A percentile compares a stretch with the other conserved stretches of the same genome.
Evolutionary conservation across 192 early-diverging fungal genomes (phyloP).

Genomic region (Coemansia sp.): DNA sequence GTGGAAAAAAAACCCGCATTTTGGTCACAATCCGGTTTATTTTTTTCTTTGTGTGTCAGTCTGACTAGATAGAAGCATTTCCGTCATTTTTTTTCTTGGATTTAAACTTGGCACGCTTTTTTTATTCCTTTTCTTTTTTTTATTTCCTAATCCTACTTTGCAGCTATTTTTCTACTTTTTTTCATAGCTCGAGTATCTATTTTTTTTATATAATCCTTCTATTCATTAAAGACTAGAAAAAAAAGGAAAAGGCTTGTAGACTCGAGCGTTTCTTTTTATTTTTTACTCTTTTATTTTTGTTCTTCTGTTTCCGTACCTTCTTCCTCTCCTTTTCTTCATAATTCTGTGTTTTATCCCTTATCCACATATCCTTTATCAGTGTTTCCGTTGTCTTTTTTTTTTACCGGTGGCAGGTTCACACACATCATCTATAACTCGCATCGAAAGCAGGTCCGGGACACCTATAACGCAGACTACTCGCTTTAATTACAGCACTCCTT

Average conservation of each 20-base stretch:
- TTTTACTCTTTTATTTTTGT: background rate
- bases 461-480: no score
- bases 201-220: background rate
- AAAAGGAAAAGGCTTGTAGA: background rate
- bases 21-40: no score
- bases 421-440: no score
- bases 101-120: background rate
- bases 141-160: no score
- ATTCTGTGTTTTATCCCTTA: background rate
- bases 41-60: background rate
- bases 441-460: no score
- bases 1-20: no score
- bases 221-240: background rate
- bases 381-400: conserved; percentile 6
- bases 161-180: background rate
- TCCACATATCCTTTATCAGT: background rate
- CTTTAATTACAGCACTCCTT: no score
- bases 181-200: background rate
- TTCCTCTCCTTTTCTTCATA: background rate
- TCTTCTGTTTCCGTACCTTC: background rate
- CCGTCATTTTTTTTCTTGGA: background rate
- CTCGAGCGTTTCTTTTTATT: conserved; percentile 2
- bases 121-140: background rate
- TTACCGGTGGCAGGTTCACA: background rate
- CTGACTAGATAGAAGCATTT: background rate